A percentile compares a stretch with the other conserved stretches of the same genome.
phyloP scores from a whole-genome alignment of 106 monocot genomes.

The Dioscorea alata region DNA sequence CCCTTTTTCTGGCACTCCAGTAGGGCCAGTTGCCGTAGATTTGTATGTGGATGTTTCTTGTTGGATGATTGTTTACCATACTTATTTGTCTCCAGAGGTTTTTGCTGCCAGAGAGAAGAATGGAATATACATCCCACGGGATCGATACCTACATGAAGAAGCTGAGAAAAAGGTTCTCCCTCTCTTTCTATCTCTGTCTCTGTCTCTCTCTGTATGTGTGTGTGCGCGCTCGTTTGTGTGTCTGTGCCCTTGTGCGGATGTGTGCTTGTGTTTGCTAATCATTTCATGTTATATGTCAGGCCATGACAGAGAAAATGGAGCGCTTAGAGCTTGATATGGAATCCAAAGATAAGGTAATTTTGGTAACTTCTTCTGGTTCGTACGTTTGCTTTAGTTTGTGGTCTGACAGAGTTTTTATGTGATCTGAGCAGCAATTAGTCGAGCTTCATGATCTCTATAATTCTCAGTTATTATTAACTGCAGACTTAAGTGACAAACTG shows the following conservation, averaged over 20 bases:
- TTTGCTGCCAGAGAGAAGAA: slow-evolving; percentile 99
- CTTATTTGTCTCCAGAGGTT: slow-evolving; percentile 53
- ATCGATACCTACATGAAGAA: slow-evolving; percentile 91
- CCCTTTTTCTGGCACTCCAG: background rate
- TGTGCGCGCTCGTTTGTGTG: too few species aligned
- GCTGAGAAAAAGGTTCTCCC: slow-evolving; percentile 76
- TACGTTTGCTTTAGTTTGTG: background rate
- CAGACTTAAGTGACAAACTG: slow-evolving; percentile 76
- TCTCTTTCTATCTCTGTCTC: too few species aligned
- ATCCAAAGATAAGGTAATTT: slow-evolving; percentile 79
- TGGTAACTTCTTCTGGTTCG: background rate
- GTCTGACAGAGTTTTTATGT: slow-evolving; percentile 12
- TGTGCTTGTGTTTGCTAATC: background rate
- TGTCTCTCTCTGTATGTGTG: background rate
- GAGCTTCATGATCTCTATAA: slow-evolving; percentile 90
- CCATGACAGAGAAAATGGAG: slow-evolving; percentile 91
- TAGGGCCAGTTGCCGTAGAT: too few species aligned
- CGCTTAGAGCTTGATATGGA: slow-evolving; percentile 73
- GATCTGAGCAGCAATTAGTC: slow-evolving; percentile 60
- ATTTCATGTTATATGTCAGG: slow-evolving; percentile 30
- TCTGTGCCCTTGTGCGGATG: too few species aligned
- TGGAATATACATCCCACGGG: slow-evolving; percentile 90
- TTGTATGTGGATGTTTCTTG: background rate
- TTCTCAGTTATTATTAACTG: slow-evolving; percentile 64
- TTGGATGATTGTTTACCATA: background rate